phyloP scores from a whole-genome alignment of 306 rosid genomes.

The Vigna radiata region DNA sequence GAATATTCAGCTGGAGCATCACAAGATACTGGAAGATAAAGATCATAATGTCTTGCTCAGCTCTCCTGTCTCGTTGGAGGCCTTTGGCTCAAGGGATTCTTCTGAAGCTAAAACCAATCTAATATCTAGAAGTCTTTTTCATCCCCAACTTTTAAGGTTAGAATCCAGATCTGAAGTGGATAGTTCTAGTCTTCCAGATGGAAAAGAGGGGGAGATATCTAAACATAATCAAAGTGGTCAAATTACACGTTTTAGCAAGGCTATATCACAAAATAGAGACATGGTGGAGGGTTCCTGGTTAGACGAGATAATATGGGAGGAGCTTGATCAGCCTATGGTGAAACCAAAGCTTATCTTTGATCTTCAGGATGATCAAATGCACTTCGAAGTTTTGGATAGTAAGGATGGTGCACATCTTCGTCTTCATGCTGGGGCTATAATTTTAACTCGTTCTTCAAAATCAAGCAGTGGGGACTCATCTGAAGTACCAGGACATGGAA shows the following conservation, averaged over 20 bases:
- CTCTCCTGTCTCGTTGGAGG: slow-evolving; percentile 65
- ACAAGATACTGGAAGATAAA: slow-evolving; percentile 50
- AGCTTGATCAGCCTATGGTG: slow-evolving; percentile 56
- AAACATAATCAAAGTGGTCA: slow-evolving; percentile 59
- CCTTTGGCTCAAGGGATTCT: slow-evolving; percentile 61
- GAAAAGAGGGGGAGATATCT: slow-evolving; percentile 46
- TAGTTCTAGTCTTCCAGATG: slow-evolving; percentile 52
- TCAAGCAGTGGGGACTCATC: slow-evolving; percentile 62
- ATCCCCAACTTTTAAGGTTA: slow-evolving; percentile 90
- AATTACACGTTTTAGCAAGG: slow-evolving; percentile 61
- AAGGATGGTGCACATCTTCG: slow-evolving; percentile 66
- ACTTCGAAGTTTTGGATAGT: slow-evolving; percentile 84
- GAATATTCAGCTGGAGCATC: slow-evolving; percentile 47
- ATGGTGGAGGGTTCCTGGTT: slow-evolving; percentile 87
- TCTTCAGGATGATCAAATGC: slow-evolving; percentile 97
- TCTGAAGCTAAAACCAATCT: slow-evolving; percentile 50
- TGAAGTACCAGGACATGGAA: slow-evolving; percentile 80
- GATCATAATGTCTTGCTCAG: slow-evolving; percentile 43
- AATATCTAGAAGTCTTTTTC: slow-evolving; percentile 59
- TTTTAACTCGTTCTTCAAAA: slow-evolving; percentile 63
- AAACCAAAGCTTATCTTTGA: slow-evolving; percentile 90
- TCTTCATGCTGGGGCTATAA: slow-evolving; percentile 95
- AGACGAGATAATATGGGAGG: slow-evolving; percentile 88
- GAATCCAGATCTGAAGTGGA: slow-evolving; percentile 62
- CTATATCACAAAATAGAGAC: slow-evolving; percentile 71